phyloP scores from a whole-genome alignment of 2,329 filamentous ascomycete genomes.

The Aspergillus tanneri region DNA sequence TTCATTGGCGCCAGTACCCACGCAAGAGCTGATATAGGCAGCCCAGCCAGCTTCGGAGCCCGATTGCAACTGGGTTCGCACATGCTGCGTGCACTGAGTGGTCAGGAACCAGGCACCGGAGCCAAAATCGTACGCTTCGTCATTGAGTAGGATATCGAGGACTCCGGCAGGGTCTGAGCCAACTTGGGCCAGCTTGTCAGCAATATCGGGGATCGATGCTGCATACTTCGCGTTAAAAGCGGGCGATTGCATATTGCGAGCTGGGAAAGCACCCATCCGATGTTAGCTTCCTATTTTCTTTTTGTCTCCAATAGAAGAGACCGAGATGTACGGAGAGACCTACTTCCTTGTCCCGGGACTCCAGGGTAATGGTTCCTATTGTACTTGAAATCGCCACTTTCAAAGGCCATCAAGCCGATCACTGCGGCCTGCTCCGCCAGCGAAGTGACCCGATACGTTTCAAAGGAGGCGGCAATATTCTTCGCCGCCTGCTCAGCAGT shows the following conservation, averaged over 20 bases:
- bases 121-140: conserved; percentile 55
- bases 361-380: conserved; percentile 41
- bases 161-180: conserved; percentile 44
- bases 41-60: conserved; percentile 53
- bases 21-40: conserved; percentile 55
- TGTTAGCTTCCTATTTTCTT: too few species aligned
- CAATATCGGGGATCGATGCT: conserved; percentile 45
- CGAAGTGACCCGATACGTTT: conserved; percentile 55
- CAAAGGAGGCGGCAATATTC: conserved; percentile 57
- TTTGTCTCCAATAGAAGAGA: conserved; percentile 4
- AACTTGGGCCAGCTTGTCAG: conserved; percentile 32
- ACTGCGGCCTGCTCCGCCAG: conserved; percentile 66
- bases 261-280: conserved; percentile 16
- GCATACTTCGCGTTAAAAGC: conserved; percentile 58
- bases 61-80: conserved; percentile 46
- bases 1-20: conserved; percentile 50
- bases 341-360: conserved; percentile 17
- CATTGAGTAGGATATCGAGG: conserved; percentile 51
- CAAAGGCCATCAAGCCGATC: conserved; percentile 68
- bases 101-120: conserved; percentile 62
- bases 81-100: conserved; percentile 51
- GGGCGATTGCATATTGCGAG: conserved; percentile 64
- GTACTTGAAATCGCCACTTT: conserved; percentile 68
- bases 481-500: conserved; percentile 63
- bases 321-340: conserved; percentile 5